These are phyloP conservation scores for Zygoascus hellenicus DNA, from an alignment of 1,139 yeast species.

Conservation along the genomic window DNA sequence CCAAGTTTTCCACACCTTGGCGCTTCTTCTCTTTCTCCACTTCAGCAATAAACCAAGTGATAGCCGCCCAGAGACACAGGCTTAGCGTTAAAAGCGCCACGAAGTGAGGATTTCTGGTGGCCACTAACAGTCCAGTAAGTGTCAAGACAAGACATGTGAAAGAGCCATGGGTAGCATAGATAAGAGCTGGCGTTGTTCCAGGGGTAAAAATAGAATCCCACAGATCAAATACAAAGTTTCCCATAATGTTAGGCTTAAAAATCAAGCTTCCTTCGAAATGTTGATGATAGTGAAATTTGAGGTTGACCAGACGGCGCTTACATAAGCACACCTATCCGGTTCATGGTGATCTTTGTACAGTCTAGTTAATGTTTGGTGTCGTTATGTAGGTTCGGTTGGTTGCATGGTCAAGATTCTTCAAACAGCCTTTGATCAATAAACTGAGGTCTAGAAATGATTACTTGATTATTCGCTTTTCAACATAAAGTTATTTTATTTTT, in stretches of 20 bases:
- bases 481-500: too few relatives aligned
- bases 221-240: slow-evolving; percentile 47
- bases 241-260: neutral
- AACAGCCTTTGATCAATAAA: too few relatives aligned
- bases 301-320: neutral
- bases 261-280: neutral
- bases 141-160: slow-evolving; percentile 52
- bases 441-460: too few relatives aligned
- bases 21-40: slow-evolving; percentile 45
- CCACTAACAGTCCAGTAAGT: slow-evolving; percentile 50
- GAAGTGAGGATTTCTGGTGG: slow-evolving; percentile 72
- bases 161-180: slow-evolving; percentile 72
- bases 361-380: too few relatives aligned
- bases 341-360: too few relatives aligned
- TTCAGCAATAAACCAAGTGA: slow-evolving; percentile 84
- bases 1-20: neutral
- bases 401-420: too few relatives aligned
- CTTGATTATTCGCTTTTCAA: too few relatives aligned
- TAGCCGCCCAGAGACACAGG: slow-evolving; percentile 63
- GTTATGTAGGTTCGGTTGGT: too few relatives aligned
- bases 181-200: slow-evolving; percentile 83
- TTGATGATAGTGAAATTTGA: neutral
- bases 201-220: slow-evolving; percentile 95
- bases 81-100: slow-evolving; percentile 68
- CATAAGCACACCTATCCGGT: too few relatives aligned